Evolutionary conservation across 768 basidiomycete species (phyloP).

Genomic region (Leccinum boreale): DNA sequence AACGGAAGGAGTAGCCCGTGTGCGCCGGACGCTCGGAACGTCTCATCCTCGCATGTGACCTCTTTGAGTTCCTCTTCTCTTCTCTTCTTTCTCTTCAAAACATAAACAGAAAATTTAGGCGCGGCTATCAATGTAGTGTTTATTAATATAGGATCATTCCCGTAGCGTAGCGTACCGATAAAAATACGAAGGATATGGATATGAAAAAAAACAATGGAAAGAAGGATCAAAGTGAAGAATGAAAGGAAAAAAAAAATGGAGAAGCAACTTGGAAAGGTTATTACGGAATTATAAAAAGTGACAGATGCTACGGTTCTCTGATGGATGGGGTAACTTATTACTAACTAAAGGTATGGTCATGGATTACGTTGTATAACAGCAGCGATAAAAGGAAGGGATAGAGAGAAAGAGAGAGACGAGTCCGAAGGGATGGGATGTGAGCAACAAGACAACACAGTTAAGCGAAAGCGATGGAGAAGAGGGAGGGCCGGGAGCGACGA

Average conservation of each 20-base stretch:
- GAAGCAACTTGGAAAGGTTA: neutral
- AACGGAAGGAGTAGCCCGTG: too few relatives aligned
- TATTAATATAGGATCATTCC: neutral
- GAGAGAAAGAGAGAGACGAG: neutral
- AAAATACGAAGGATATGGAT: neutral
- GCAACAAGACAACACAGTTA: slow-evolving; percentile 23
- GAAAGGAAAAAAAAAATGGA: neutral
- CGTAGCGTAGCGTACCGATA: neutral
- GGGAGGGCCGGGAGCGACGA: neutral
- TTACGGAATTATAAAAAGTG: neutral
- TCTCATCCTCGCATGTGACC: neutral
- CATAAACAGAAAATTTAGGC: neutral
- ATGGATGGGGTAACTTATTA: neutral
- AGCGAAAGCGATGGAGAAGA: slow-evolving; percentile 10
- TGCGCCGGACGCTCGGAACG: neutral
- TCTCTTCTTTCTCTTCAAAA: neutral
- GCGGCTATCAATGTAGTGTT: neutral
- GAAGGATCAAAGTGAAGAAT: neutral
- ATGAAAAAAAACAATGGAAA: neutral
- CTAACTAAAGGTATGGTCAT: neutral
- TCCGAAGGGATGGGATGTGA: neutral
- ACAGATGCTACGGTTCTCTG: neutral
- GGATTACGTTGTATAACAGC: neutral
- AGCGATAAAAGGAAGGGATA: neutral
- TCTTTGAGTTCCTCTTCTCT: neutral